Evolutionary conservation across 495 filamentous ascomycete genomes (phyloP).

Genomic region (Choiromyces venosus): DNA sequence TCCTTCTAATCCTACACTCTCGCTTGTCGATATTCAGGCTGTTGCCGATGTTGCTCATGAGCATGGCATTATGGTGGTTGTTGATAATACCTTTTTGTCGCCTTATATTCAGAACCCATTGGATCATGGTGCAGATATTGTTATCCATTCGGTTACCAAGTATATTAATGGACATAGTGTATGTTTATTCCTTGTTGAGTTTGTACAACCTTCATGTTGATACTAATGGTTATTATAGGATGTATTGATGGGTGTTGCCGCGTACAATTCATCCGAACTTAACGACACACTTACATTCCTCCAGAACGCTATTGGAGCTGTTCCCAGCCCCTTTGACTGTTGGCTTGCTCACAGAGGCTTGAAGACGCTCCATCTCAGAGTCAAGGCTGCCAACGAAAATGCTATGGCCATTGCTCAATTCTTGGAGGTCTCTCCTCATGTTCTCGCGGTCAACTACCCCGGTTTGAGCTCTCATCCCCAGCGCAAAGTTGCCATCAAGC

Average conservation of each 20-base stretch:
- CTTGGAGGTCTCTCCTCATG: conserved; percentile 73
- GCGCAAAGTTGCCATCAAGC: conserved; percentile 72
- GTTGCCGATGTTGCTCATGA: conserved; percentile 77
- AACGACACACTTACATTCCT: conserved; percentile 77
- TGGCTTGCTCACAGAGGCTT: conserved; percentile 98
- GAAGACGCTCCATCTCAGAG: conserved; percentile 93
- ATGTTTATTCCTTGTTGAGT: conserved; percentile 22
- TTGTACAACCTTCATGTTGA: background rate
- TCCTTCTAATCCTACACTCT: conserved; percentile 87
- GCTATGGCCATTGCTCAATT: conserved; percentile 69
- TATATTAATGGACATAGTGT: conserved; percentile 96
- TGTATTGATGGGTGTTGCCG: conserved; percentile 95
- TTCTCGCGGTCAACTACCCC: conserved; percentile 89
- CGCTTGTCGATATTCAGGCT: conserved; percentile 82
- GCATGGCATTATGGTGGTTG: conserved; percentile 86
- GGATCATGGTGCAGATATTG: conserved; percentile 91
- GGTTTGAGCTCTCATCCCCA: conserved; percentile 82
- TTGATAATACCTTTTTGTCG: conserved; percentile 96
- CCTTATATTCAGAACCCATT: conserved; percentile 96
- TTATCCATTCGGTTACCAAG: conserved; percentile 99
- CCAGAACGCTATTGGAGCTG: conserved; percentile 94
- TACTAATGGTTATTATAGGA: conserved; percentile 53
- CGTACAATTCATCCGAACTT: conserved; percentile 82
- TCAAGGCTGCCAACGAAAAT: conserved; percentile 74
- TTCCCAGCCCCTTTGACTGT: conserved; percentile 91